Conservation (phyloP, 2,329 filamentous ascomycete species). For the Colletotrichum magnum region DNA sequence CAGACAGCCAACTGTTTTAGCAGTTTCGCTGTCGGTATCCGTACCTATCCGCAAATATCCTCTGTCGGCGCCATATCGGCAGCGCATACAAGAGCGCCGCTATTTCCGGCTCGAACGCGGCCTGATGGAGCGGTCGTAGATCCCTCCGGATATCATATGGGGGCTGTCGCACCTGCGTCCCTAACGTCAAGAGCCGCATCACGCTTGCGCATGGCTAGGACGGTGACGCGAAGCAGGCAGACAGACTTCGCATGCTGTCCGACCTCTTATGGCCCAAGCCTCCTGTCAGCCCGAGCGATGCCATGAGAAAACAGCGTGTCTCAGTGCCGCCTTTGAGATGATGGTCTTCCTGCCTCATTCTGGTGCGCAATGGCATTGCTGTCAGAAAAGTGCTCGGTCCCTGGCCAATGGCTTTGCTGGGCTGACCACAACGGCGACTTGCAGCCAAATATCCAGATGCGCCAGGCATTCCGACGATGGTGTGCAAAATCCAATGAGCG, state of each 20-base stretch:
- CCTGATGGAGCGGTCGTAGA: conserved; percentile 1
- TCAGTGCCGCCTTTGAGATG: not conserved
- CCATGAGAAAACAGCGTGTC: not conserved
- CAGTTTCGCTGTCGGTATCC: too few relatives aligned
- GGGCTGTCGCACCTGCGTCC: conserved; percentile 7
- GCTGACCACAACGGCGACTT: not conserved
- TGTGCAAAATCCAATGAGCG: too few relatives aligned
- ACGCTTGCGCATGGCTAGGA: not conserved
- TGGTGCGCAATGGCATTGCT: not conserved
- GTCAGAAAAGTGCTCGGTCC: not conserved
- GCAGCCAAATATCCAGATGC: not conserved
- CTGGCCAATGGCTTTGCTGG: not conserved
- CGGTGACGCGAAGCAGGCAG: not conserved
- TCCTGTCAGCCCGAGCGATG: conserved; percentile 1
- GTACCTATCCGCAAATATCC: not conserved
- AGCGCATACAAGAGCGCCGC: conserved; percentile 3
- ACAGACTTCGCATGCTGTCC: not conserved
- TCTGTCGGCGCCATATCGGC: conserved; percentile 14
- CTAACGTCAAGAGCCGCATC: not conserved
- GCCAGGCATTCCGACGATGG: not conserved
- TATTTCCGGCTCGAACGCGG: not conserved
- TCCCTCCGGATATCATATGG: conserved; percentile 6
- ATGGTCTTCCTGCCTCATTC: not conserved
- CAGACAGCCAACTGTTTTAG: not conserved
- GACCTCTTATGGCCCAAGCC: not conserved